Percentiles rank a stretch among this genome's conserved stretches.
These are phyloP conservation scores for Stagonosporopsis tanaceti DNA, from an alignment of 2,329 filamentous ascomycete species.

Conservation along the genomic window DNA sequence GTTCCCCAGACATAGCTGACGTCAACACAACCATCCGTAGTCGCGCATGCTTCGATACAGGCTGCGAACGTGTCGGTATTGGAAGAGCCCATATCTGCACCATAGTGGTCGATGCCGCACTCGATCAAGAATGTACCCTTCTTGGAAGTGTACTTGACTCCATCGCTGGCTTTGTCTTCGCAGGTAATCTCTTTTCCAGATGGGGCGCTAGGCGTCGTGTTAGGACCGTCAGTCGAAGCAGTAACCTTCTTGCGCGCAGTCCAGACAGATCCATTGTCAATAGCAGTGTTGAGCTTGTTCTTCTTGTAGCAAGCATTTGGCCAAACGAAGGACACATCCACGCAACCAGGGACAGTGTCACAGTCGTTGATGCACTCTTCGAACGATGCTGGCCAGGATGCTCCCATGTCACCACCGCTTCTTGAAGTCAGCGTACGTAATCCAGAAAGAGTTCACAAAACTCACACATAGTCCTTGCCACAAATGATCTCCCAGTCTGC, in stretches of 20 bases:
- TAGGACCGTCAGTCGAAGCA: neutral
- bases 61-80: slow-evolving; percentile 11
- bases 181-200: slow-evolving; percentile 9
- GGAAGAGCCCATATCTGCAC: slow-evolving; percentile 14
- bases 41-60: slow-evolving; percentile 16
- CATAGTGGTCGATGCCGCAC: slow-evolving; percentile 15
- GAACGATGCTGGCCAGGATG: slow-evolving; percentile 11
- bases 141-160: slow-evolving; percentile 13
- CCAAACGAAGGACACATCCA: slow-evolving; percentile 17
- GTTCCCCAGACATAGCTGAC: slow-evolving; percentile 16
- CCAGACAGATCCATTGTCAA: slow-evolving; percentile 16
- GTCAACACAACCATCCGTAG: slow-evolving; percentile 15
- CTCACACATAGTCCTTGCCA: slow-evolving; percentile 19
- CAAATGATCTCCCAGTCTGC: slow-evolving; percentile 14
- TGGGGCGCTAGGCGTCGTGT: neutral
- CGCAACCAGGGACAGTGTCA: slow-evolving; percentile 5
- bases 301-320: slow-evolving; percentile 18
- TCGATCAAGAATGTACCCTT: slow-evolving; percentile 15
- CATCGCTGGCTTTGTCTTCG: slow-evolving; percentile 14
- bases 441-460: neutral
- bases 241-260: slow-evolving; percentile 18
- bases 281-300: slow-evolving; percentile 12
- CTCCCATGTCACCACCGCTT: slow-evolving; percentile 11
- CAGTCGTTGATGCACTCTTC: slow-evolving; percentile 19
- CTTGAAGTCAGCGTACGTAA: neutral